A percentile compares a stretch with the other conserved stretches of the same genome.
Conservation (phyloP, 495 filamentous ascomycete genomes). For the Penicillium bialowiezense region DNA sequence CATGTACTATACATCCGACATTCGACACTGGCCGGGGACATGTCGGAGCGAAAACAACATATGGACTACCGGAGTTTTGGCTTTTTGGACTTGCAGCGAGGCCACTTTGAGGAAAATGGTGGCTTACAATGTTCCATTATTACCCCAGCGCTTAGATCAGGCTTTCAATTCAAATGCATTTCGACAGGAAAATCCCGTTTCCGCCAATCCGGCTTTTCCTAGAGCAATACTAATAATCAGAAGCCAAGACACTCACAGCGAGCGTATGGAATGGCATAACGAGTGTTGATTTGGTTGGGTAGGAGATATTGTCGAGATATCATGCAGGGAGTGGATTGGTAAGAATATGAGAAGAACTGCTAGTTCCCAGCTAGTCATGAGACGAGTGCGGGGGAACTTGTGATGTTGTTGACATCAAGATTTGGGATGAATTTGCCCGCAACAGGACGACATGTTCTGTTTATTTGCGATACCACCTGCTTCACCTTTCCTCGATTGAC, state of each 20-base stretch:
- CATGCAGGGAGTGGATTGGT: neutral
- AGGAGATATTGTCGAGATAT: no score
- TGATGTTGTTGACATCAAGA: neutral
- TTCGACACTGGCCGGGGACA: conserved; percentile 3
- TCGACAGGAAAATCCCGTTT: conserved; percentile 1
- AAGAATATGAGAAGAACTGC: neutral
- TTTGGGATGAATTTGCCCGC: conserved; percentile 13
- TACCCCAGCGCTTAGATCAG: conserved; percentile 23
- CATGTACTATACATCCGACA: conserved; percentile 36
- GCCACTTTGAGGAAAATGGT: conserved; percentile 12
- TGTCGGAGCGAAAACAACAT: conserved; percentile 21
- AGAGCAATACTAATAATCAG: conserved; percentile 6
- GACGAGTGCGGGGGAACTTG: neutral
- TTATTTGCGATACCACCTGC: conserved; percentile 24
- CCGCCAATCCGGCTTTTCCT: conserved; percentile 1
- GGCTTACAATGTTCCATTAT: conserved; percentile 31
- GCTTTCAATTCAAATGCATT: conserved; percentile 20
- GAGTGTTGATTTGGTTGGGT: no score
- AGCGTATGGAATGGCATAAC: conserved; percentile 13
- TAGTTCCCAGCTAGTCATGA: neutral
- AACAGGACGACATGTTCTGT: conserved; percentile 17
- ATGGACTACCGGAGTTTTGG: conserved; percentile 40
- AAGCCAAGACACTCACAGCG: conserved; percentile 7
- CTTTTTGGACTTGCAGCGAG: conserved; percentile 27
- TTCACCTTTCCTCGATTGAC: conserved; percentile 34